Percentiles rank a stretch among this genome's conserved stretches.
These are phyloP conservation scores for Trametes villosa DNA, from an alignment of 768 basidiomycete species.

Conservation along the genomic window DNA sequence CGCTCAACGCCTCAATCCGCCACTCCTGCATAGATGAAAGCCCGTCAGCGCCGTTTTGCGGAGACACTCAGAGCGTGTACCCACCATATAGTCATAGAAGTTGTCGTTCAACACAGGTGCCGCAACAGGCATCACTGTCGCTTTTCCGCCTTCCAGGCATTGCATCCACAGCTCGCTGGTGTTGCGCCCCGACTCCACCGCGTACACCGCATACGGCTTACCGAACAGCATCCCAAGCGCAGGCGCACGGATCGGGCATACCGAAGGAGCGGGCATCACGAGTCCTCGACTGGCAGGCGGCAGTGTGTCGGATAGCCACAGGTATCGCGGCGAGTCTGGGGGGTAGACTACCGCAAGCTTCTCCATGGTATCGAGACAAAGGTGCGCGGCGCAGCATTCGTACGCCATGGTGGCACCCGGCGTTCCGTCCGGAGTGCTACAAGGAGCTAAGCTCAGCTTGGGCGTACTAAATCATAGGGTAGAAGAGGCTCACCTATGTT, in stretches of 20 bases:
- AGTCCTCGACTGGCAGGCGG: not conserved
- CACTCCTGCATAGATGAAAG: too few species aligned
- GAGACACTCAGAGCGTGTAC: too few species aligned
- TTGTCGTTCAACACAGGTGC: not conserved
- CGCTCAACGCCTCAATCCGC: not conserved
- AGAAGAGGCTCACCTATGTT: not conserved
- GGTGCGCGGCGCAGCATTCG: not conserved
- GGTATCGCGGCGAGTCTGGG: not conserved
- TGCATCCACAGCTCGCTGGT: not conserved
- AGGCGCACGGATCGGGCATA: not conserved
- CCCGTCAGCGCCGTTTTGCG: too few species aligned
- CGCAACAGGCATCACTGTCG: not conserved
- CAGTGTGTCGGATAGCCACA: not conserved
- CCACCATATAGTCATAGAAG: too few species aligned
- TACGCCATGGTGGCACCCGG: not conserved
- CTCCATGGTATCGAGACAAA: not conserved
- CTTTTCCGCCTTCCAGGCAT: not conserved
- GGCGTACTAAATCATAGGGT: too few species aligned
- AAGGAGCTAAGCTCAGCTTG: too few species aligned
- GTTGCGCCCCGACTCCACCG: not conserved
- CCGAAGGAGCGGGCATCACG: not conserved
- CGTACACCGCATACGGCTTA: not conserved
- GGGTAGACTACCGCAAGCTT: not conserved
- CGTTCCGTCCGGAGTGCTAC: not conserved
- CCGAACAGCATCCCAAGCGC: not conserved